Percentiles rank a stretch among this genome's conserved stretches.
phyloP scores from a whole-genome alignment of 148 eudicot species.

The Dysphania ambrosioides region DNA sequence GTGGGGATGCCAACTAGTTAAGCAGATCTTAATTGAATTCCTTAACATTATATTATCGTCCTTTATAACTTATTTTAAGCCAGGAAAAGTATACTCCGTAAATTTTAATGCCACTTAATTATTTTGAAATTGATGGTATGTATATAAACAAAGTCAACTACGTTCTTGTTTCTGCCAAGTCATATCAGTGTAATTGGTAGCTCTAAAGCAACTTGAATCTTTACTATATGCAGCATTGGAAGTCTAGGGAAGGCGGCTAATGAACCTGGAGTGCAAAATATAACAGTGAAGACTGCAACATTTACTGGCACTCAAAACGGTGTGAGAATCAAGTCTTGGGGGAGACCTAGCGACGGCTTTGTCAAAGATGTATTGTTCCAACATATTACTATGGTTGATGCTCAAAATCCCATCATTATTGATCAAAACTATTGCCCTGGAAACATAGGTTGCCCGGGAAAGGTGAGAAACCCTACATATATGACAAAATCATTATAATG shows the following conservation, averaged over 20 bases:
- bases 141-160: no score
- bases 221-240: constrained; percentile 33
- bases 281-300: constrained; percentile 35
- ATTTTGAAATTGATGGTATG: no score
- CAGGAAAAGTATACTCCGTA: no score
- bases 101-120: no score
- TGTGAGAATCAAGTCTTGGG: constrained; percentile 42
- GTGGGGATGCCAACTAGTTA: no score
- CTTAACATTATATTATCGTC: no score
- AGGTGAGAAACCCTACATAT: background rate
- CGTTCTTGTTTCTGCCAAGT: no score
- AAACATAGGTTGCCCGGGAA: constrained; percentile 20
- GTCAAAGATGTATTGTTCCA: constrained; percentile 34
- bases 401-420: constrained; percentile 38
- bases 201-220: no score
- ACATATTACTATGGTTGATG: constrained; percentile 35
- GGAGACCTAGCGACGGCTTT: constrained; percentile 32
- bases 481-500: no score
- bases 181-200: no score
- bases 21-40: no score
- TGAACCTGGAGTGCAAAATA: constrained; percentile 43
- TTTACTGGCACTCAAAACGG: constrained; percentile 41
- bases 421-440: constrained; percentile 47
- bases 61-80: no score
- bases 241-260: constrained; percentile 31